Base-by-base conservation (phyloP, 2,329 filamentous ascomycete species). In the Graphiopsis chlorocephala region DNA sequence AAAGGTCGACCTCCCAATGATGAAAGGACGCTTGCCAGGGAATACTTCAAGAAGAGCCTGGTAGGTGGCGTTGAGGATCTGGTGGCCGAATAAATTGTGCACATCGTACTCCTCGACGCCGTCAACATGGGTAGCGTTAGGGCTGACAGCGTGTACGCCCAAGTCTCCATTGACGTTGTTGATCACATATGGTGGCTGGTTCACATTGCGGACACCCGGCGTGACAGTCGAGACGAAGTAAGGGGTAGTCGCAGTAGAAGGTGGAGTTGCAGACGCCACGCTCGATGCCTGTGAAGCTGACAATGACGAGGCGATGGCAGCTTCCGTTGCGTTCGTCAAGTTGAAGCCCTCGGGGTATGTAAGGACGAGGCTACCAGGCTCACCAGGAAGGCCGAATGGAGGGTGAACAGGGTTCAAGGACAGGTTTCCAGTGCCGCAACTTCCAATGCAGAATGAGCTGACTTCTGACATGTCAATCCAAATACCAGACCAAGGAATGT, bases 1-100 rank as follows among this genome's bases (percentile, higher is more conserved):
- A 72, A 94, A 95, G 1, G 91, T 95, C 45, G 89, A 91, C 17
- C 92, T 88, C 0, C 90, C 90, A 71, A 96, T 92, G 73, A 96
- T 90, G 77, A 96, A 91, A 0, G 92, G 92, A 0, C 92, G 87
- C 75, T 90, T 90, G 15, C 79, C 82, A 0, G 89, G 86, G 66
- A 86, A 86, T 20, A 91, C 81, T 2, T 81, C 75, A 3, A 88
- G 79, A 33, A 95, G 84, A 64, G 87, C 90, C 55, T 89, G 79
- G 73, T 92, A 92, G 0, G 92, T 95, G 11, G 90, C 90, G 66
- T 90, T 90, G 64, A 92, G 81, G 68, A 93, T 90, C 74, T 89
- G 87, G 71, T 90, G 84, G 0, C 91, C 91, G 72, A 84, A 94
- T 1, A 95, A 78, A 72, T 91, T 95, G 81, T 96, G 92, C 28